Base-by-base conservation (phyloP, 129 eudicot genomes). In the Tanacetum coccineum region DNA sequence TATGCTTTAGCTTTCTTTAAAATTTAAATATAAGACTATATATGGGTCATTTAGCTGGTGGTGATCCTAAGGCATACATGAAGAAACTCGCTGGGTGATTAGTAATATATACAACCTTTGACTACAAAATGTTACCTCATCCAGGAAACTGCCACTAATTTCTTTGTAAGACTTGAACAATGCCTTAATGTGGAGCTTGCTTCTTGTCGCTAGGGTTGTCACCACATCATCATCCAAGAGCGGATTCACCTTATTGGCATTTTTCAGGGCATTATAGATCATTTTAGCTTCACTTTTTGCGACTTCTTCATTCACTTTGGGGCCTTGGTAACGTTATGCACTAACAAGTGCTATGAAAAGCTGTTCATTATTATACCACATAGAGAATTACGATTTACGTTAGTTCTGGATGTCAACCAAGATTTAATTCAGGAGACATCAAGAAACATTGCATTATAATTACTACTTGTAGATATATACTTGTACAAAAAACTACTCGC, bases 251-350 rank as follows among this genome's bases (percentile, higher is more conserved):
- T 75, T 71, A 13, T 32, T 64, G 40, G 60, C 84, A 66, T 55
- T 59, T 61, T 72, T 78, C 13, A 85, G 20, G 18, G 83, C 88
- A 66, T 70, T 40, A 5, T 9, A 51, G 15, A 88, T 47, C 1
- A 70, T 49, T 70, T 85, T 72, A 45, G 96, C 96, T 69, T 88
- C 96, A 5, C 83, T 62, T 80, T 82, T 88, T 28, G 91, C 85
- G 32, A 62, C 47, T 44, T 78, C 84, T 49, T 82, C 91, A 3
- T 78, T 48, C 61, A 82, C 82, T 25, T 66, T 68, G 57, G 87
- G 76, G 11, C 96, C 96, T 72, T 88, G 88, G 14, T 88, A 88
- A 3, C 96, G 80, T 53, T 84, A 88, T 20, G 91, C 74, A 26
- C 96, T 85, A 76, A 82, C 85, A 8, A 88, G 78, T 18, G 88